A percentile compares a stretch with the other conserved stretches of the same genome.
phyloP scores from a whole-genome alignment of 306 rosid species.

The Pyrus communis region DNA sequence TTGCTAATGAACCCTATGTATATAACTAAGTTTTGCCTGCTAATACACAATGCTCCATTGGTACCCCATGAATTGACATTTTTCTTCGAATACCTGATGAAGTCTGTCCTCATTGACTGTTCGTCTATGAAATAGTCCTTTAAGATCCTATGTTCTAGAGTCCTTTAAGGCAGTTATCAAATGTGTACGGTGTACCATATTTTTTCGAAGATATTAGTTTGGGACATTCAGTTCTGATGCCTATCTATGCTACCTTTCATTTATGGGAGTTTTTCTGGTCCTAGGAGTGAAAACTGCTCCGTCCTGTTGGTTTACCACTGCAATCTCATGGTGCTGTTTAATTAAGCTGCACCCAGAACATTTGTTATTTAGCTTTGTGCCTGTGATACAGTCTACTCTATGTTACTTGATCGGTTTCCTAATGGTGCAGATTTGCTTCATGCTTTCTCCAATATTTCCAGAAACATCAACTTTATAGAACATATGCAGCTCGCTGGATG shows the following conservation, averaged over 20 bases:
- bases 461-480: constrained; percentile 81
- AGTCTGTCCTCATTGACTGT: background rate
- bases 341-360: background rate
- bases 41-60: background rate
- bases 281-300: background rate
- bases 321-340: background rate
- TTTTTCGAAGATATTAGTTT: background rate
- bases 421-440: constrained; percentile 76
- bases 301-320: background rate
- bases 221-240: background rate
- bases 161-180: background rate
- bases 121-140: background rate
- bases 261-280: background rate
- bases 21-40: background rate
- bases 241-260: background rate
- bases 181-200: background rate
- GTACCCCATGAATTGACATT: background rate
- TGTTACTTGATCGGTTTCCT: constrained; percentile 14
- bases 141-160: background rate
- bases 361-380: background rate
- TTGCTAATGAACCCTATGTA: background rate
- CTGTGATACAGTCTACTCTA: background rate
- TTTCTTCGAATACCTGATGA: background rate
- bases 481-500: constrained; percentile 65
- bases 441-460: constrained; percentile 74